Base-by-base conservation (phyloP, 2,329 filamentous ascomycete genomes). In the Aspergillus ochraceoroseus region DNA sequence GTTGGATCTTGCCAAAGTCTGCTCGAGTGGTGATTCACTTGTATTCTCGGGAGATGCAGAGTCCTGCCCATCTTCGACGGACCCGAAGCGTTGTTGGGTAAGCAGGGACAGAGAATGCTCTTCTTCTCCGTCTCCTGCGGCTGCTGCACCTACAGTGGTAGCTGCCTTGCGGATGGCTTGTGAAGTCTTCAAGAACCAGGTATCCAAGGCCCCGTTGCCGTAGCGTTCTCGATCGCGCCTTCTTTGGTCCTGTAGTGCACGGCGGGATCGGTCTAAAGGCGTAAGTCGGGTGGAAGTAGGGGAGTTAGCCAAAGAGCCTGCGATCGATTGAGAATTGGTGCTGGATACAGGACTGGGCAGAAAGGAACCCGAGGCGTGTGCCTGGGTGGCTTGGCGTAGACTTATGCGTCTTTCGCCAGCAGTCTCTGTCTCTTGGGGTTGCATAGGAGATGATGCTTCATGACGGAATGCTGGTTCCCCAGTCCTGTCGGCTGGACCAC, bases 141-240 rank as follows among this genome's bases (percentile, higher is more conserved):
- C 1, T 19, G 14, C 14, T 42, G n/a, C 18, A 3, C 14, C 37
- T 4, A 20, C 17, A 9, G 25, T 17, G 7, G 11, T 23, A 6
- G 31, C 39, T 6, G 33, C n/a, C 13, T 33, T n/a, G n/a, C n/a
- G 18, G 4, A 39, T 8, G 2, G 29, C 41, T 20, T 46, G 46
- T 2, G 51, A 47, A 2, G 41, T 47, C 12, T 39, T 57, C 13
- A 47, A 33, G 19, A 63, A 56, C 59, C 59, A 62, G 4, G 53
- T 56, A 35, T 63, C 60, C 7, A 63, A 46, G n/a, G 54, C 51
- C 14, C 54, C 57, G 27, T 54, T 57, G 2, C 49, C 48, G 28
- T 54, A 52, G 4, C 44, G 47, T 17, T 57, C 54, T 22, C 34
- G 43, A 11, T 50, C 49, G 11, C 41, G 48, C n/a, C 52, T 49